Conservation (phyloP, 495 filamentous ascomycete species). For the Parathielavia appendiculata region DNA sequence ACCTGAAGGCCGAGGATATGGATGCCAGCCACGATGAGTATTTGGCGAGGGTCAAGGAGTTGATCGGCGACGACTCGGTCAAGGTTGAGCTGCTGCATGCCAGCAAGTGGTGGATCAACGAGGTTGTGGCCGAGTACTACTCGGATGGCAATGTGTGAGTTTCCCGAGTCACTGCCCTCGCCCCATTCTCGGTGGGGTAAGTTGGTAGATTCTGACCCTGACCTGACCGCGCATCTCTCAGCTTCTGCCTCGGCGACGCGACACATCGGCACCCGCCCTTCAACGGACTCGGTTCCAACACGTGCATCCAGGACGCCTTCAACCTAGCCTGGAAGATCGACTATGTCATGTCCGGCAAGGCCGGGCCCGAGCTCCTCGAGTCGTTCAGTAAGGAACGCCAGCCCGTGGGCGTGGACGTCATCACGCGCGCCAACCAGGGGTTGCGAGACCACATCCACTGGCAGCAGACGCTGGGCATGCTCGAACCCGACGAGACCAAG, state of each 20-base stretch:
- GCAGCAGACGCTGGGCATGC: constrained; percentile 34
- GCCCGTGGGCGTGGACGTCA: constrained; percentile 38
- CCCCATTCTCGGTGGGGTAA: no score
- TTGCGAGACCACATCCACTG: constrained; percentile 33
- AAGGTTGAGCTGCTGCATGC: constrained; percentile 34
- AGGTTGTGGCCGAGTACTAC: constrained; percentile 39
- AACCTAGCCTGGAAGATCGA: constrained; percentile 49
- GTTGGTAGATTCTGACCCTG: no score
- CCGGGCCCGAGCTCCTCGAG: constrained; percentile 26
- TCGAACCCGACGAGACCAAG: constrained; percentile 28
- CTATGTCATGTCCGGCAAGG: constrained; percentile 36
- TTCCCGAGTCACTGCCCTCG: no score
- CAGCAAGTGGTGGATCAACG: constrained; percentile 43
- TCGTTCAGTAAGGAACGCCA: constrained; percentile 39
- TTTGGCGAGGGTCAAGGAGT: constrained; percentile 37
- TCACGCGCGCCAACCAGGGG: constrained; percentile 39
- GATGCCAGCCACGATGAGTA: constrained; percentile 34
- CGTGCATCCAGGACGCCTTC: constrained; percentile 46
- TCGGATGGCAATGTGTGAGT: constrained; percentile 36
- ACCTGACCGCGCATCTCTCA: constrained; percentile 1
- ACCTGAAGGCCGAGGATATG: constrained; percentile 32
- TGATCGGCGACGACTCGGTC: constrained; percentile 49
- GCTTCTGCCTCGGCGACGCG: constrained; percentile 46
- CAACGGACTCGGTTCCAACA: constrained; percentile 46
- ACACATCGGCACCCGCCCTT: constrained; percentile 46